Percentiles rank a stretch among this genome's conserved stretches.
phyloP scores from a whole-genome alignment of 371 early-diverging fungal genomes.

The Entomophthora muscae region DNA sequence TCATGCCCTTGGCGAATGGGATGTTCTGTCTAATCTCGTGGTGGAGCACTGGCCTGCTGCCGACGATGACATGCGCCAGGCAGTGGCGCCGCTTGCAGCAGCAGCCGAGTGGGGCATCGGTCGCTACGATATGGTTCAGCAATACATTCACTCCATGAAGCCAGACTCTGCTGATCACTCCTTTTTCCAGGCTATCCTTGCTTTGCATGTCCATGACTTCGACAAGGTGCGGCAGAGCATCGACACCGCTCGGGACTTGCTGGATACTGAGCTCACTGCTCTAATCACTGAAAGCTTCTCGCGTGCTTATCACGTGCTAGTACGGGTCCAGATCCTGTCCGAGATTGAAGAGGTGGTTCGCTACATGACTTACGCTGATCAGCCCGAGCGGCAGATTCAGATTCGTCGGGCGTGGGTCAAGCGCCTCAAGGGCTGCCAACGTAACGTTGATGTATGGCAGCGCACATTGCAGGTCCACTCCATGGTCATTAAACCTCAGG shows the following conservation, averaged over 20 bases:
- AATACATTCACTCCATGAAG: conserved; percentile 68
- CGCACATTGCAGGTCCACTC: conserved; percentile 74
- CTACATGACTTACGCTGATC: conserved; percentile 69
- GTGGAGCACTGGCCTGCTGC: conserved; percentile 66
- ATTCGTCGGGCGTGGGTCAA: conserved; percentile 83
- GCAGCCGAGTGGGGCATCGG: conserved; percentile 91
- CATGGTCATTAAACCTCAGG: conserved; percentile 74
- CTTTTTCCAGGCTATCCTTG: conserved; percentile 74
- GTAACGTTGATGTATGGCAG: conserved; percentile 94
- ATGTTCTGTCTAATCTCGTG: conserved; percentile 56
- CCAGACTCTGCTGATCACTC: conserved; percentile 47
- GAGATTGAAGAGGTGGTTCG: conserved; percentile 92
- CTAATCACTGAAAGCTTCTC: conserved; percentile 88
- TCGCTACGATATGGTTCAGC: conserved; percentile 82
- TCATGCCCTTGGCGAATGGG: conserved; percentile 89
- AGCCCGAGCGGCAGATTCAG: conserved; percentile 53
- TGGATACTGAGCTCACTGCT: conserved; percentile 80
- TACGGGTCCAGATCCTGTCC: conserved; percentile 90
- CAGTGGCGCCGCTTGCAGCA: conserved; percentile 75
- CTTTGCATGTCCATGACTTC: conserved; percentile 66
- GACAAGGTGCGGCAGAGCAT: conserved; percentile 58
- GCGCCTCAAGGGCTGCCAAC: conserved; percentile 72
- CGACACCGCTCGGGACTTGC: conserved; percentile 60
- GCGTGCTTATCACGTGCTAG: conserved; percentile 73
- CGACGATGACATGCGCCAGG: conserved; percentile 27